Conservation (phyloP, 306 rosid species). For the Medicago ruthenica region DNA sequence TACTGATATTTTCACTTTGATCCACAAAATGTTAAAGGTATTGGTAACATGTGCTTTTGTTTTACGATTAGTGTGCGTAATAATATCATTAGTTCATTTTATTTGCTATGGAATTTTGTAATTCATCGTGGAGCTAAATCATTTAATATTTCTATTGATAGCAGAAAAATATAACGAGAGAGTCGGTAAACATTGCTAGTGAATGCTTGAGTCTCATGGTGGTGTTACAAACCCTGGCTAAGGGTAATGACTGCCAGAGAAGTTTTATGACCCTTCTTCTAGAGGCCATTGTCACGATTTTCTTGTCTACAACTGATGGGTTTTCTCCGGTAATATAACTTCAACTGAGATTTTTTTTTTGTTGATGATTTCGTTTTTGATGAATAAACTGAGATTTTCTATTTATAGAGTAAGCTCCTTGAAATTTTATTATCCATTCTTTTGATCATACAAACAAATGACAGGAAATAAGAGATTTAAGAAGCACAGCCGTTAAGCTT, state of each 20-base stretch:
- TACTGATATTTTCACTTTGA: constrained; percentile 60
- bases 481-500: constrained; percentile 71
- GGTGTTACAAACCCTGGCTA: constrained; percentile 74
- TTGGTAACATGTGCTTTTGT: constrained; percentile 28
- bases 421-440: constrained; percentile 13
- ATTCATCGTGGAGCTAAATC: constrained; percentile 44
- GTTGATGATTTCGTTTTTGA: background rate
- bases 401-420: constrained; percentile 26
- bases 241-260: constrained; percentile 67
- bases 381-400: constrained; percentile 33
- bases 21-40: constrained; percentile 73
- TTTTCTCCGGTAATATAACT: constrained; percentile 63
- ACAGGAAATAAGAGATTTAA: constrained; percentile 80
- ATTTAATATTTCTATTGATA: constrained; percentile 37
- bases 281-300: constrained; percentile 76
- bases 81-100: constrained; percentile 29
- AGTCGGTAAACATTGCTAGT: constrained; percentile 65
- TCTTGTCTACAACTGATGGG: constrained; percentile 65
- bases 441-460: constrained; percentile 45
- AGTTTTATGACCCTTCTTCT: constrained; percentile 71
- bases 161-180: constrained; percentile 79
- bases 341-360: constrained; percentile 40
- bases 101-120: background rate
- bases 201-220: constrained; percentile 87
- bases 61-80: constrained; percentile 16